Conservation (phyloP, 2,329 filamentous ascomycete genomes). For the Passalora sequoiae region DNA sequence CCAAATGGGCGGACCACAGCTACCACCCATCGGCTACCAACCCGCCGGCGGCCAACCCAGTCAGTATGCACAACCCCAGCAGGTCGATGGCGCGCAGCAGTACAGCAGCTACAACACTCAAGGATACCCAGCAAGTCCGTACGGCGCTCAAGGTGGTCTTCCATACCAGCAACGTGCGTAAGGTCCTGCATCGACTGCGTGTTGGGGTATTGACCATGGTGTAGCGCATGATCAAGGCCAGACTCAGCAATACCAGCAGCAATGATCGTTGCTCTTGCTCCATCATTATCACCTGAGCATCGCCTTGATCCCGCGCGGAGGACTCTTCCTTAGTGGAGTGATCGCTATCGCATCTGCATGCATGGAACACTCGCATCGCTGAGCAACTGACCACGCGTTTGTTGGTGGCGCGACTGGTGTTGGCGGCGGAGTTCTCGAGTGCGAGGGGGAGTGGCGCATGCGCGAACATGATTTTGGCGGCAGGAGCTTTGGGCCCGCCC, state of each 20-base stretch:
- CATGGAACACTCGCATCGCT: constrained; percentile 9
- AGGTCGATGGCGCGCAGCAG: constrained; percentile 47
- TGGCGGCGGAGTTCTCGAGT: constrained; percentile 20
- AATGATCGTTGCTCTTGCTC: constrained; percentile 9
- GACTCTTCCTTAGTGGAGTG: constrained; percentile 10
- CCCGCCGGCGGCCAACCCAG: constrained; percentile 42
- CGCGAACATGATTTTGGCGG: constrained; percentile 20
- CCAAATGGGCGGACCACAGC: constrained; percentile 44
- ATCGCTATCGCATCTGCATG: constrained; percentile 17
- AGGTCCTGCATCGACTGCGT: constrained; percentile 13
- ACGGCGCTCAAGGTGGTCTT: constrained; percentile 43
- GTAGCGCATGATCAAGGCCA: constrained; percentile 21
- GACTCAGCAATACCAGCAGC: constrained; percentile 19
- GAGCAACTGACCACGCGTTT: constrained; percentile 3
- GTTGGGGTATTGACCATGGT: constrained; percentile 18
- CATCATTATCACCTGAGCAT: constrained; percentile 1
- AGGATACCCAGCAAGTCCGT: constrained; percentile 50
- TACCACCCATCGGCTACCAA: constrained; percentile 50
- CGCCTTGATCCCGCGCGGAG: constrained; percentile 8
- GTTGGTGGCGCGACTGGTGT: constrained; percentile 7
- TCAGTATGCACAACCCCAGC: constrained; percentile 45
- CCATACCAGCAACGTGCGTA: constrained; percentile 38
- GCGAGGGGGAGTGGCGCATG: constrained; percentile 12
- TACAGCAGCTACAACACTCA: constrained; percentile 44
- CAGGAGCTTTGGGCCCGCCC: constrained; percentile 13